A percentile compares a stretch with the other conserved stretches of the same genome.
These are phyloP conservation scores for Penicillium parvum DNA, from an alignment of 495 filamentous ascomycete species.

Conservation along the genomic window DNA sequence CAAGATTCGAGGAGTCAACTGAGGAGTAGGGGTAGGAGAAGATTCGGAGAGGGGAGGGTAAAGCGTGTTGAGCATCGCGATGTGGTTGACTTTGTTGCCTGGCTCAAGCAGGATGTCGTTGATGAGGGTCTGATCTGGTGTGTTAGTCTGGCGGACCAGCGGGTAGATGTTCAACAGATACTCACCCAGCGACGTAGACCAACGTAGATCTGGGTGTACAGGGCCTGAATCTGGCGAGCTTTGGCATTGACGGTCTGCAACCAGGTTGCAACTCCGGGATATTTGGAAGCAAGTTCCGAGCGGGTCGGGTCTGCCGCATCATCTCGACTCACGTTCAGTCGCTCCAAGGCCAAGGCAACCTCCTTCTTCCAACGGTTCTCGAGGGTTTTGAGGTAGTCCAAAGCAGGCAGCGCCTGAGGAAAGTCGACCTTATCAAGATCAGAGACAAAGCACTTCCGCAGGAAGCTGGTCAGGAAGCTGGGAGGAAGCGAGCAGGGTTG, in stretches of 20 bases:
- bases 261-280: conserved; percentile 53
- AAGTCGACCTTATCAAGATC: conserved; percentile 62
- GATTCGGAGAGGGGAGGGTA: conserved; percentile 54
- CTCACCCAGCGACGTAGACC: conserved; percentile 68
- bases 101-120: conserved; percentile 65
- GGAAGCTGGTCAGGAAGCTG: conserved; percentile 61
- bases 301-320: conserved; percentile 28
- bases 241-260: conserved; percentile 49
- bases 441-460: conserved; percentile 56
- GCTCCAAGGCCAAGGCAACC: conserved; percentile 39
- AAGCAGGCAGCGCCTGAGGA: conserved; percentile 62
- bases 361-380: conserved; percentile 63
- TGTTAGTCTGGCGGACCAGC: neutral
- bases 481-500: conserved; percentile 66
- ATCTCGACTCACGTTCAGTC: conserved; percentile 40
- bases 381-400: conserved; percentile 69
- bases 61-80: conserved; percentile 75
- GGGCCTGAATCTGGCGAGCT: conserved; percentile 52
- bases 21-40: conserved; percentile 46
- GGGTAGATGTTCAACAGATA: neutral
- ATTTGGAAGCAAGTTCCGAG: conserved; percentile 40
- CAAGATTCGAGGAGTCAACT: conserved; percentile 51
- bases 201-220: conserved; percentile 64
- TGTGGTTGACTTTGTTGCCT: conserved; percentile 64
- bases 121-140: conserved; percentile 54